Percentiles rank a stretch among this genome's conserved stretches.
These are phyloP conservation scores for Talaromyces rugulosus DNA, from an alignment of 2,329 filamentous ascomycete species.

Conservation along the genomic window DNA sequence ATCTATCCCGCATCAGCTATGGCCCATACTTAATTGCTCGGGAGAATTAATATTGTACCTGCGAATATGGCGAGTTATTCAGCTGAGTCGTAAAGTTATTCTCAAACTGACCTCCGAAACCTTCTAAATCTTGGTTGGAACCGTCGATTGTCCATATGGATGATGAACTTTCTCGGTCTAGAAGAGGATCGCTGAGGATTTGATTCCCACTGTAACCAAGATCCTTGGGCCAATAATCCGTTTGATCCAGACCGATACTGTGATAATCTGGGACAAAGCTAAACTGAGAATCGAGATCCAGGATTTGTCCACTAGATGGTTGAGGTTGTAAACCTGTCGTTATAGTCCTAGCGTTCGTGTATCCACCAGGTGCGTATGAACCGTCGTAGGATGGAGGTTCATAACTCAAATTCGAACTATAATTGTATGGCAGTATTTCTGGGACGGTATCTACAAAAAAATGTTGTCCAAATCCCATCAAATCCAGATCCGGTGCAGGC, in stretches of 20 bases:
- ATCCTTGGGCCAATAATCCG: neutral
- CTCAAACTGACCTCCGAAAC: neutral
- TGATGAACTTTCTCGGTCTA: neutral
- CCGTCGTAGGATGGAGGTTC: neutral
- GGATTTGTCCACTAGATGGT: neutral
- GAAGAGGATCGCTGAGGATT: neutral
- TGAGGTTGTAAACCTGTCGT: neutral
- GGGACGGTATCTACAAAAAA: neutral
- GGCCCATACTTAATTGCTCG: neutral
- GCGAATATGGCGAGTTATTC: neutral
- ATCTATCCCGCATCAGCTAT: neutral
- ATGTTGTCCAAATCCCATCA: neutral
- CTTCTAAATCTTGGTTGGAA: neutral
- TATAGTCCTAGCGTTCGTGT: neutral
- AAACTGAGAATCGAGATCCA: neutral
- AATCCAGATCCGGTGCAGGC: neutral
- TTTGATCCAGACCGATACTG: neutral
- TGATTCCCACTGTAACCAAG: neutral
- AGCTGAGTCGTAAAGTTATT: neutral
- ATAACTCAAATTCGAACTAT: neutral
- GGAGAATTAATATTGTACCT: neutral
- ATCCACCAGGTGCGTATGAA: neutral
- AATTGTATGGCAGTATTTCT: neutral
- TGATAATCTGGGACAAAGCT: neutral
- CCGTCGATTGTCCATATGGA: neutral